phyloP scores from a whole-genome alignment of 257 asterid genomes.

The Orobanche coerulescens region DNA sequence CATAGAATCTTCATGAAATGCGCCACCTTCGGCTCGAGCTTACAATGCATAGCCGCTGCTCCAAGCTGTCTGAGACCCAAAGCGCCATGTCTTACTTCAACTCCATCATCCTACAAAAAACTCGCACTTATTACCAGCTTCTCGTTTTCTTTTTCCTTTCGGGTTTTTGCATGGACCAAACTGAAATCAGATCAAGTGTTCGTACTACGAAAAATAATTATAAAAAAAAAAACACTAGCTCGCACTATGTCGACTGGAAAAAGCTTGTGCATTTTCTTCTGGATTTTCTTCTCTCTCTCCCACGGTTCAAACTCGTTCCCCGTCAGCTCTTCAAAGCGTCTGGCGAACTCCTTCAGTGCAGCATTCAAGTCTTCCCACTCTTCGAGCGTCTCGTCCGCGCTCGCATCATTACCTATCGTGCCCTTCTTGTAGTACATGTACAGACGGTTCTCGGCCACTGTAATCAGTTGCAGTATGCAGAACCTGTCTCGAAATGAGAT shows the following conservation, averaged over 20 bases:
- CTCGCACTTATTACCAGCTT: neutral
- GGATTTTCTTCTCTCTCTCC: slow-evolving; percentile 62
- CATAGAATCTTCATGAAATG: slow-evolving; percentile 67
- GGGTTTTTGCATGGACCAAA: too few species aligned
- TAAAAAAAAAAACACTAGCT: neutral
- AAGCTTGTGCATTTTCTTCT: slow-evolving; percentile 44
- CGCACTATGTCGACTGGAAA: slow-evolving; percentile 66
- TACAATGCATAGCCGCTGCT: slow-evolving; percentile 56
- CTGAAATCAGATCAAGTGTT: too few species aligned
- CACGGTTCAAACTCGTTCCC: slow-evolving; percentile 66
- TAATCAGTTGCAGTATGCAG: slow-evolving; percentile 55
- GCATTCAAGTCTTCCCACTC: slow-evolving; percentile 42
- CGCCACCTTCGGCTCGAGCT: slow-evolving; percentile 72
- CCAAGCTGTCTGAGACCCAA: slow-evolving; percentile 71
- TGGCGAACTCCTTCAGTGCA: slow-evolving; percentile 50
- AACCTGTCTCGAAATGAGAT: slow-evolving; percentile 30
- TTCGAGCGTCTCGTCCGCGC: slow-evolving; percentile 46
- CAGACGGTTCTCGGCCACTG: slow-evolving; percentile 43
- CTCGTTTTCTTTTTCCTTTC: too few species aligned
- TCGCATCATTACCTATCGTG: slow-evolving; percentile 37
- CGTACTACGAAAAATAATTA: too few species aligned
- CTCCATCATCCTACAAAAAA: slow-evolving; percentile 57
- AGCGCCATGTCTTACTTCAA: slow-evolving; percentile 81
- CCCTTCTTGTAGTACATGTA: slow-evolving; percentile 72
- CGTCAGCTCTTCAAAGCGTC: slow-evolving; percentile 49